Evolutionary conservation across 495 filamentous ascomycete genomes (phyloP).

Genomic region (Aspergillus avenaceus): DNA sequence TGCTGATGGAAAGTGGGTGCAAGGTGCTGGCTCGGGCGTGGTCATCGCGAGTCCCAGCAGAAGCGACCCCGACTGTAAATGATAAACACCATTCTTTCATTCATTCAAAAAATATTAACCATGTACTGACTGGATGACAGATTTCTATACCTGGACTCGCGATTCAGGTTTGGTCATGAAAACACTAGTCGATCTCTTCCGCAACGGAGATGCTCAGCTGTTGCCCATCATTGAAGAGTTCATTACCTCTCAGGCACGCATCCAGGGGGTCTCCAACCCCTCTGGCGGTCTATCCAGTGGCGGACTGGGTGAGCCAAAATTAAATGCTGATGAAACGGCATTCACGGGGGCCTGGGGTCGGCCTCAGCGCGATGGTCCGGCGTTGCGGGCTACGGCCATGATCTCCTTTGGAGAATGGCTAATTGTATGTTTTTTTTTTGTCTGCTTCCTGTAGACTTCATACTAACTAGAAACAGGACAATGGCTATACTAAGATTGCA

Average conservation of each 20-base stretch:
- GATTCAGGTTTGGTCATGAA: constrained; percentile 55
- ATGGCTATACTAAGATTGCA: constrained; percentile 39
- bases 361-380: constrained; percentile 60
- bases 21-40: constrained; percentile 39
- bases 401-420: constrained; percentile 33
- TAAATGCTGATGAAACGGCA: constrained; percentile 46
- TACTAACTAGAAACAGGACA: constrained; percentile 3
- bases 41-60: constrained; percentile 54
- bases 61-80: constrained; percentile 48
- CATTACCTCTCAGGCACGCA: constrained; percentile 46
- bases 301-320: constrained; percentile 61
- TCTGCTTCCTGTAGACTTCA: background rate
- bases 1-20: constrained; percentile 37
- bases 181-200: constrained; percentile 49
- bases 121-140: constrained; percentile 20
- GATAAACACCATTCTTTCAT: too few relatives aligned
- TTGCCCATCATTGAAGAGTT: constrained; percentile 47
- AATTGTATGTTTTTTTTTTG: constrained; percentile 15
- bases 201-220: constrained; percentile 34
- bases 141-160: constrained; percentile 59
- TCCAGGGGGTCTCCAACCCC: constrained; percentile 52
- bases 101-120: too few relatives aligned
- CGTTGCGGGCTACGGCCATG: constrained; percentile 33
- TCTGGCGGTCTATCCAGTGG: constrained; percentile 48
- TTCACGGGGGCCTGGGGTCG: constrained; percentile 59